Evolutionary conservation across 2,329 filamentous ascomycete species (phyloP), one percentile per base, ranked within the genome.

Genomic region (Epichloe brachyelytri): DNA sequence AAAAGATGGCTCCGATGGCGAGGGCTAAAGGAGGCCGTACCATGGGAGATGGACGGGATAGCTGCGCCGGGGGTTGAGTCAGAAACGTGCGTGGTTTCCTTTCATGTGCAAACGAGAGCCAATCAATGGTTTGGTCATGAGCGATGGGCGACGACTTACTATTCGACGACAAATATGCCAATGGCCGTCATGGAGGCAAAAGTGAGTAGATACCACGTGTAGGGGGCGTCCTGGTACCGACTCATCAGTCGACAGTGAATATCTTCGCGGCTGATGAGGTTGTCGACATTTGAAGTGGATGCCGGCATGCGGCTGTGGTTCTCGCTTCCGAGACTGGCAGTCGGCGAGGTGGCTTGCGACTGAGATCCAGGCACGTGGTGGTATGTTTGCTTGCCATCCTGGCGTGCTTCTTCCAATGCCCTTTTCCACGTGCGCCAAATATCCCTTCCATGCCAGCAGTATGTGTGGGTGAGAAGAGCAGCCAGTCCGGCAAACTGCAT

Each of bases 171-270:
- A 62, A 90, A 93, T 48, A 91, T 87, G 45, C 86, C 87, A 50
- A 89, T 82, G 10, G 80, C 80, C 5, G 83, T 77, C 86, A 91
- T 93, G 48, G 77, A 78, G 12, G 84, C 65, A 58, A 88, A 88
- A 0, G 86, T 91, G 33, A 80, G 56, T 15, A 91, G 65, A 64
- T 95, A 94, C 88, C 88, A 95, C 43, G 74, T 77, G 60, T 88
- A 76, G 0, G 88, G 88, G 0, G 86, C 88, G 63, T 94, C 87
- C 54, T 84, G 79, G 63, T 95, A 95, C 51, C 81, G 77, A 60
- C 75, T 79, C 88, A 95, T 95, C 30, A 94, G 72, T 5, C 88
- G 81, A 60, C 85, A 87, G 63, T 94, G 88, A 1, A 94, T 82
- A 62, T 95, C 88, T 60, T 94, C 87, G 36, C 79, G 77, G 54